A percentile compares a stretch with the other conserved stretches of the same genome.
These are phyloP conservation scores for Syzygium aqueum DNA, from an alignment of 345 rosid species.

Conservation along the genomic window DNA sequence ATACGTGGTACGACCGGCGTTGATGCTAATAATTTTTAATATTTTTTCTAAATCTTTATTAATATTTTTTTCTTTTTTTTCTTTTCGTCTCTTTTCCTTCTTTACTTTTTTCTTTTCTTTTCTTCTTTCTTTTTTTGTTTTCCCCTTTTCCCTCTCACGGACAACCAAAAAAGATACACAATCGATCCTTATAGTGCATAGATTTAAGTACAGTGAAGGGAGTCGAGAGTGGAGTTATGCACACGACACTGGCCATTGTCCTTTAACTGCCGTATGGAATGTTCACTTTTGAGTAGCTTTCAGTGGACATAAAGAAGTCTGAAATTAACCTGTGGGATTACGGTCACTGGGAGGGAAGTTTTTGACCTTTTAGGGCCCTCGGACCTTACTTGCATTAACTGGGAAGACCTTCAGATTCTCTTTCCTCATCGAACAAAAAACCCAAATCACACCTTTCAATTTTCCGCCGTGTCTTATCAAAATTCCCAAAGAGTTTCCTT, in stretches of 20 bases:
- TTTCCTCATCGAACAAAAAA: not conserved
- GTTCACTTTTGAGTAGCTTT: not conserved
- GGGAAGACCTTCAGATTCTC: slow-evolving; percentile 23
- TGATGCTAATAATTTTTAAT: too few relatives aligned
- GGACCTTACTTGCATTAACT: slow-evolving; percentile 46
- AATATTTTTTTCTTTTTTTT: too few relatives aligned
- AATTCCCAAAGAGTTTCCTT: not conserved
- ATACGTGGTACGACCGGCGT: too few relatives aligned
- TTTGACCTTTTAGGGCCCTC: slow-evolving; percentile 61
- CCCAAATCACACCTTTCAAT: not conserved
- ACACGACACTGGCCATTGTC: too few relatives aligned
- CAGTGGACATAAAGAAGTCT: not conserved
- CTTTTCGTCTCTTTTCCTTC: too few relatives aligned
- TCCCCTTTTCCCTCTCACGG: too few relatives aligned
- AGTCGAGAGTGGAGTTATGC: not conserved
- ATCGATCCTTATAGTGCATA: not conserved
- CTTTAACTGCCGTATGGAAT: not conserved
- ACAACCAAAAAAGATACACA: not conserved
- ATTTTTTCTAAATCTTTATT: too few relatives aligned
- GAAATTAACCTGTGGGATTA: not conserved
- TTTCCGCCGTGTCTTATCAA: not conserved
- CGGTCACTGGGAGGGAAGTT: slow-evolving; percentile 47
- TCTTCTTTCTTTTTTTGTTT: too few relatives aligned
- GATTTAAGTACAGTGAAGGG: not conserved
- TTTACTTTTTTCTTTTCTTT: too few relatives aligned